These are phyloP conservation scores for Phytopythium boreale DNA, from an alignment of 352 stramenopile genomes.

Conservation along the genomic window DNA sequence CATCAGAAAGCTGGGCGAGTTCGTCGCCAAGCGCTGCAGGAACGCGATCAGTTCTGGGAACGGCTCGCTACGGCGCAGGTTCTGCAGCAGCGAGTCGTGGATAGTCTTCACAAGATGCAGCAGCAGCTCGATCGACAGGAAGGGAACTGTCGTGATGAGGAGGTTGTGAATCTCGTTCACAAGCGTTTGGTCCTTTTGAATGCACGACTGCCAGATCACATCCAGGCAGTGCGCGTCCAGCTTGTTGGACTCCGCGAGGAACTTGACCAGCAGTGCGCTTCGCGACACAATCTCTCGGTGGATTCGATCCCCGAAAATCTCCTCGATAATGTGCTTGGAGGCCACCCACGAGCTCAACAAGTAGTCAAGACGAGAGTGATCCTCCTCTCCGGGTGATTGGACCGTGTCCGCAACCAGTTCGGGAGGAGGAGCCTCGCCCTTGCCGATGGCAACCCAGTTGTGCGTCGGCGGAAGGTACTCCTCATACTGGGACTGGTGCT, in stretches of 20 bases:
- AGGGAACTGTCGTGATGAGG: slow-evolving; percentile 71
- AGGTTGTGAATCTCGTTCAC: slow-evolving; percentile 83
- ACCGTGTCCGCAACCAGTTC: slow-evolving; percentile 69
- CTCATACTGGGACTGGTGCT: slow-evolving; percentile 95
- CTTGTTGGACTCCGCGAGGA: slow-evolving; percentile 78
- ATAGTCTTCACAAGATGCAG: slow-evolving; percentile 73
- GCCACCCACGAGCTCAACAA: slow-evolving; percentile 72
- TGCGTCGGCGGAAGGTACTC: slow-evolving; percentile 88
- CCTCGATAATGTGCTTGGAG: slow-evolving; percentile 73
- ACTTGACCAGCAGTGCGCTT: slow-evolving; percentile 80
- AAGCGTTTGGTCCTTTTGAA: slow-evolving; percentile 83
- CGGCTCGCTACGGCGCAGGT: slow-evolving; percentile 44
- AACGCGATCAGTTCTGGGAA: slow-evolving; percentile 77
- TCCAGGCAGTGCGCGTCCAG: slow-evolving; percentile 60
- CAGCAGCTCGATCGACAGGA: slow-evolving; percentile 68
- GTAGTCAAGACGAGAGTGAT: slow-evolving; percentile 60
- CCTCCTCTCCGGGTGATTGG: slow-evolving; percentile 48
- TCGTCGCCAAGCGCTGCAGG: slow-evolving; percentile 70
- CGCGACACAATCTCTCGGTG: slow-evolving; percentile 86
- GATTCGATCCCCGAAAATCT: slow-evolving; percentile 88
- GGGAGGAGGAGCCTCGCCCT: slow-evolving; percentile 64
- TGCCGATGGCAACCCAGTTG: slow-evolving; percentile 88
- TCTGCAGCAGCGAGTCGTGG: slow-evolving; percentile 48
- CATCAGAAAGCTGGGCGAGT: slow-evolving; percentile 67
- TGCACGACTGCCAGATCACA: slow-evolving; percentile 76